Conservation (phyloP, 345 rosid species). For the Acer campestre region DNA sequence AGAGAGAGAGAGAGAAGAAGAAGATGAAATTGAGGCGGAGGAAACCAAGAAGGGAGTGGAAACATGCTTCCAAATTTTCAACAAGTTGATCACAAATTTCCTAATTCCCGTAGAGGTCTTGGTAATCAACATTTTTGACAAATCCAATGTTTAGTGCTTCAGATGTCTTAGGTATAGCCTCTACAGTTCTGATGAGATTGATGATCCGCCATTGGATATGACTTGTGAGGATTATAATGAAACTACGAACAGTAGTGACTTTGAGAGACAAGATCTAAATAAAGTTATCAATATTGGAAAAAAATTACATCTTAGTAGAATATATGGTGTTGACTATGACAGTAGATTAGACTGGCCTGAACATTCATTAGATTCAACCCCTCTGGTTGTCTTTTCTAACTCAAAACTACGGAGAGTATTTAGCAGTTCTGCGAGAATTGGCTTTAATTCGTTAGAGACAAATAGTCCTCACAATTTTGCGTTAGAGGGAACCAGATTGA, state of each 20-base stretch:
- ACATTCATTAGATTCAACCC: constrained; percentile 65
- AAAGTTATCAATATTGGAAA: constrained; percentile 34
- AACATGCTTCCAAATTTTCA: too few species aligned
- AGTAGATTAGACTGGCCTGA: constrained; percentile 85
- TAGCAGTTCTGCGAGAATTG: constrained; percentile 76
- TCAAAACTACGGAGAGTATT: constrained; percentile 66
- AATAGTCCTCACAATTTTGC: constrained; percentile 38
- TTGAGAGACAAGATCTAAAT: constrained; percentile 27
- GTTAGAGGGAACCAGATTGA: constrained; percentile 43
- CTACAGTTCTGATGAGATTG: constrained; percentile 48
- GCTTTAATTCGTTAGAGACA: constrained; percentile 44
- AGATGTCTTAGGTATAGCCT: too few species aligned
- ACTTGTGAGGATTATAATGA: constrained; percentile 39
- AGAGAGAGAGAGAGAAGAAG: too few species aligned
- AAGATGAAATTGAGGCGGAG: too few species aligned
- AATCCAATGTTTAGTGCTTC: too few species aligned
- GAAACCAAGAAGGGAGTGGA: too few species aligned
- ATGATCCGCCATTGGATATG: constrained; percentile 46
- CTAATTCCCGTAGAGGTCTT: too few species aligned
- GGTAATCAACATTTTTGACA: too few species aligned
- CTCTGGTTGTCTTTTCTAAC: constrained; percentile 59
- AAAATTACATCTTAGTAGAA: constrained; percentile 44
- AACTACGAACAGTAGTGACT: constrained; percentile 25
- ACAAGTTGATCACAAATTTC: too few species aligned
- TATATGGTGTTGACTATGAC: constrained; percentile 42